These are phyloP conservation scores for Orbilia quercus DNA, from an alignment of 2,329 filamentous ascomycete genomes.

Conservation along the genomic window DNA sequence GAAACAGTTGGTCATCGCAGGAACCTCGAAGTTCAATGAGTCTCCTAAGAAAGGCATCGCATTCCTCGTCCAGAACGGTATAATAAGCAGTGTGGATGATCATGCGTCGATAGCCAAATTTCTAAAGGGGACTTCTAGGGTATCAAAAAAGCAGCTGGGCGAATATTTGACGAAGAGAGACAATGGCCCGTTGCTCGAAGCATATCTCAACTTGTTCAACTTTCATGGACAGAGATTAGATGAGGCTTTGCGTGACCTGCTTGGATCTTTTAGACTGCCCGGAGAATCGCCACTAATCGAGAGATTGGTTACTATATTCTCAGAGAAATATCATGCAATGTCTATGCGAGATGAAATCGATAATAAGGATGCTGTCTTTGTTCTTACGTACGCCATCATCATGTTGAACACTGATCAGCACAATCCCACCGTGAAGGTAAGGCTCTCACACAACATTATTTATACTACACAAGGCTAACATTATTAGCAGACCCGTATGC, in stretches of 20 bases:
- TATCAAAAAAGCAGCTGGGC: slow-evolving; percentile 90
- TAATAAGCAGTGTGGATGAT: slow-evolving; percentile 80
- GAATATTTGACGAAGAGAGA: slow-evolving; percentile 92
- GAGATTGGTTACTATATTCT: slow-evolving; percentile 86
- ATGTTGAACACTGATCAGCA: slow-evolving; percentile 98
- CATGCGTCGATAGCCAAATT: slow-evolving; percentile 85
- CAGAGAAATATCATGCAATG: slow-evolving; percentile 79
- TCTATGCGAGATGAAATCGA: slow-evolving; percentile 78
- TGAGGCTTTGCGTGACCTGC: slow-evolving; percentile 84
- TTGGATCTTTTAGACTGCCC: slow-evolving; percentile 91
- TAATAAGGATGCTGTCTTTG: slow-evolving; percentile 86
- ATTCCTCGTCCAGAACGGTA: slow-evolving; percentile 83
- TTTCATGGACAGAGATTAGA: slow-evolving; percentile 88
- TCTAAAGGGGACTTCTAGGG: slow-evolving; percentile 83
- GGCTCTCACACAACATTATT: not conserved
- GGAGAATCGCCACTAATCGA: slow-evolving; percentile 94
- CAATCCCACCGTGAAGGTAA: slow-evolving; percentile 82
- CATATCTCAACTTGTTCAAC: slow-evolving; percentile 87
- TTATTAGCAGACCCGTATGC: slow-evolving; percentile 81
- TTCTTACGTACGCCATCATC: slow-evolving; percentile 95
- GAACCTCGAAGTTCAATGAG: slow-evolving; percentile 92
- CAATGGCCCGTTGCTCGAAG: slow-evolving; percentile 84
- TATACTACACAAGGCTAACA: slow-evolving; percentile 2
- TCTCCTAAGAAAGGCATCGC: slow-evolving; percentile 88
- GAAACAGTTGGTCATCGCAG: slow-evolving; percentile 90